phyloP scores from a whole-genome alignment of 805 yeast species.

The Candida coleopterorum region DNA sequence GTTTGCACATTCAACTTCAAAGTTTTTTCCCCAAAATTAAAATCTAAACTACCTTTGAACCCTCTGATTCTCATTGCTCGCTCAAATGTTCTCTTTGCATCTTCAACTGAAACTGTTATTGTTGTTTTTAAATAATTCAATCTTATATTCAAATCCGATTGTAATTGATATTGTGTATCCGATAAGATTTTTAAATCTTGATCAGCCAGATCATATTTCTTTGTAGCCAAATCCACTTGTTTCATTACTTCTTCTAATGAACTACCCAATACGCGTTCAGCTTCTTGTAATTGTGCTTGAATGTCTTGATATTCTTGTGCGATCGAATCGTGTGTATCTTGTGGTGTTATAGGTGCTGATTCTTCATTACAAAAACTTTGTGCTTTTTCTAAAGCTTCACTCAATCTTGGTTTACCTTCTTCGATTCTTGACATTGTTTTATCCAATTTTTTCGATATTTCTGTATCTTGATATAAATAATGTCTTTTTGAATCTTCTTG shows the following conservation, averaged over 20 bases:
- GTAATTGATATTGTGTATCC: constrained; percentile 20
- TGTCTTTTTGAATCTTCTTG: constrained; percentile 11
- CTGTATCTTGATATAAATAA: constrained; percentile 6
- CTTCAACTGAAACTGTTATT: constrained; percentile 23
- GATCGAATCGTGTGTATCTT: constrained; percentile 45
- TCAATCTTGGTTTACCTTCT: constrained; percentile 12
- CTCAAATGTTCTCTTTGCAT: constrained; percentile 45
- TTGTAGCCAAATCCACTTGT: constrained; percentile 42
- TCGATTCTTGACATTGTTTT: constrained; percentile 19
- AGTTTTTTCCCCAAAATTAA: constrained; percentile 50
- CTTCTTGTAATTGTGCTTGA: constrained; percentile 42
- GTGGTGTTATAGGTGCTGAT: constrained; percentile 35
- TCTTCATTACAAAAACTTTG: constrained; percentile 44
- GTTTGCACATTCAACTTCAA: constrained; percentile 60
- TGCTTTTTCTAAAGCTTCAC: constrained; percentile 22
- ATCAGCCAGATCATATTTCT: constrained; percentile 39
- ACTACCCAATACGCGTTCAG: constrained; percentile 51
- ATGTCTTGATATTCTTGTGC: constrained; percentile 44
- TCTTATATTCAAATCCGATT: constrained; percentile 27
- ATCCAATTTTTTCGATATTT: constrained; percentile 11
- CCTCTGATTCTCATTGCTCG: constrained; percentile 60
- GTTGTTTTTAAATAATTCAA: constrained; percentile 30
- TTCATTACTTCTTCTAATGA: constrained; percentile 51
- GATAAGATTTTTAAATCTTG: constrained; percentile 32
- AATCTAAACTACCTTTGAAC: constrained; percentile 65